Evolutionary conservation across 352 stramenopile species (phyloP).

Genomic region (Blastocystis sp.): DNA sequence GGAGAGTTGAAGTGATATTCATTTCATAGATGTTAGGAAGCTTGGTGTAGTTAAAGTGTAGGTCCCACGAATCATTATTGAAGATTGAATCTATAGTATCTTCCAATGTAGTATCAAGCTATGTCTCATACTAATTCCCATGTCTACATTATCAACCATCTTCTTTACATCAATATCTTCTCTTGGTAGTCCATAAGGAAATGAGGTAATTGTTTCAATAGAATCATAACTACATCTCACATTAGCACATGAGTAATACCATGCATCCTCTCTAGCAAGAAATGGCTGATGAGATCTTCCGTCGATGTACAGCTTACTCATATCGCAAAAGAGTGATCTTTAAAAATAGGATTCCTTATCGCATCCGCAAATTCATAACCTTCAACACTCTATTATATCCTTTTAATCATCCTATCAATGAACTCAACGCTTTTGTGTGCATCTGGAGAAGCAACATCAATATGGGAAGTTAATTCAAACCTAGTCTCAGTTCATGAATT

Average conservation of each 20-base stretch:
- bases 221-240: not conserved
- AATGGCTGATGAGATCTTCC: not conserved
- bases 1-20: not conserved
- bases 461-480: constrained; percentile 16
- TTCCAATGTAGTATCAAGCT: not conserved
- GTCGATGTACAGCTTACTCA: not conserved
- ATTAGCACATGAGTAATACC: not conserved
- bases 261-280: not conserved
- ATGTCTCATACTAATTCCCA: not conserved
- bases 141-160: not conserved
- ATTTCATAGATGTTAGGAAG: not conserved
- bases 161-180: not conserved
- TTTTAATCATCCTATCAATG: not conserved
- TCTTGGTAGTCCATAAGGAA: not conserved
- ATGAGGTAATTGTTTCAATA: not conserved
- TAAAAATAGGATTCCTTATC: not conserved
- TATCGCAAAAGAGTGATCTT: not conserved
- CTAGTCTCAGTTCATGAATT: not conserved
- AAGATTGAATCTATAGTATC: not conserved
- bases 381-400: not conserved
- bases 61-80: not conserved
- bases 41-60: not conserved
- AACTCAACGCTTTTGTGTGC: constrained; percentile 15
- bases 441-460: not conserved
- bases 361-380: constrained; percentile 2